A percentile compares a stretch with the other conserved stretches of the same genome.
phyloP scores from a whole-genome alignment of 164 flowering plant genomes.

The Stephania japonica region DNA sequence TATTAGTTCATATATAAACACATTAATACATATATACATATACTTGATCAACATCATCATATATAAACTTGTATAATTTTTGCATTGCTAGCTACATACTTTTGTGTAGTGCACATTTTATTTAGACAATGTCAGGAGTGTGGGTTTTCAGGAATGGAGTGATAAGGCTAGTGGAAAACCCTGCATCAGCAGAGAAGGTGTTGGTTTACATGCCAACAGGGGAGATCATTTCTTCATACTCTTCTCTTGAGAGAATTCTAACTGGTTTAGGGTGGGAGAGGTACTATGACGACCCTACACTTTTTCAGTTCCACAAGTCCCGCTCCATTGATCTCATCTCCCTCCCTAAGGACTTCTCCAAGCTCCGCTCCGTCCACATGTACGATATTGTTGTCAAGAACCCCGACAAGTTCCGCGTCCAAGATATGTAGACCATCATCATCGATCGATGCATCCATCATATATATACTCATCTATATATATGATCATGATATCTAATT shows the following conservation, averaged over 20 bases:
- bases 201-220: constrained; percentile 50
- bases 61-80: no score
- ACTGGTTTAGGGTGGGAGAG: constrained; percentile 62
- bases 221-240: constrained; percentile 45
- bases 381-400: constrained; percentile 63
- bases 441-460: background rate
- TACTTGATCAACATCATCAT: no score
- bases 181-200: constrained; percentile 22
- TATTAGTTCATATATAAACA: background rate
- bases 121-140: constrained; percentile 52
- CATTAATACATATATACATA: no score
- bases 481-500: background rate
- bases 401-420: constrained; percentile 53
- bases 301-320: constrained; percentile 54
- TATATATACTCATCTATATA: no score
- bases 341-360: constrained; percentile 56
- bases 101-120: no score
- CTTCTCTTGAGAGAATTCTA: constrained; percentile 37
- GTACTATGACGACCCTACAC: constrained; percentile 48
- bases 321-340: constrained; percentile 67
- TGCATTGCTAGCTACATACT: no score
- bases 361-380: constrained; percentile 60
- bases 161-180: constrained; percentile 22
- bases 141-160: constrained; percentile 50
- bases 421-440: constrained; percentile 23